phyloP scores from a whole-genome alignment of 768 basidiomycete genomes.

The Pisolithus orientalis region DNA sequence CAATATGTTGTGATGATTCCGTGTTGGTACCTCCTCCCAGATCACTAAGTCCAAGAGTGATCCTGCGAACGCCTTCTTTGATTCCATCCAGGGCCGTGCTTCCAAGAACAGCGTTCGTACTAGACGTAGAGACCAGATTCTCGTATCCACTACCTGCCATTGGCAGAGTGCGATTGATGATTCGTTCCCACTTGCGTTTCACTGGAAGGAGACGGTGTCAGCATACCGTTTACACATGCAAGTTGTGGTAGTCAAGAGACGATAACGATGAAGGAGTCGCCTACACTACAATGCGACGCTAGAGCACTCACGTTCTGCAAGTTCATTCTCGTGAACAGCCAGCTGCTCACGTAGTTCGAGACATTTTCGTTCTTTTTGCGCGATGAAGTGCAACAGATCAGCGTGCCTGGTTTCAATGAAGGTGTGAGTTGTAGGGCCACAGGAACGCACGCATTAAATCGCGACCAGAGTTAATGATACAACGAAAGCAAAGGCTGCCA shows the following conservation, averaged over 20 bases:
- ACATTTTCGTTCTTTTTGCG: slow-evolving; percentile 81
- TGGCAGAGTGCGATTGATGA: slow-evolving; percentile 60
- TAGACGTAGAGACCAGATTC: not conserved
- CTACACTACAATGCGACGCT: too few species aligned
- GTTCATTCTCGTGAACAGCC: slow-evolving; percentile 63
- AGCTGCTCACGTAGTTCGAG: slow-evolving; percentile 77
- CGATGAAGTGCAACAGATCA: slow-evolving; percentile 76
- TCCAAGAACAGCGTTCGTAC: slow-evolving; percentile 7
- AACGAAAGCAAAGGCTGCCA: not conserved
- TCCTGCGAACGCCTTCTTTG: slow-evolving; percentile 57
- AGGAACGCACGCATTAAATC: too few species aligned
- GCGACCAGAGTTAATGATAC: too few species aligned
- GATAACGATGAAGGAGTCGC: not conserved
- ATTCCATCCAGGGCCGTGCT: slow-evolving; percentile 45
- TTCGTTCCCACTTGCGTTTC: slow-evolving; percentile 81
- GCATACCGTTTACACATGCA: too few species aligned
- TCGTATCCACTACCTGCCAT: slow-evolving; percentile 11
- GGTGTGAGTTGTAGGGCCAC: not conserved
- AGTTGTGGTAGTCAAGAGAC: not conserved
- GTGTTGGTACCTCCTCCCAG: slow-evolving; percentile 7
- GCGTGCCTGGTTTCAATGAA: slow-evolving; percentile 49
- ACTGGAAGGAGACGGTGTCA: slow-evolving; percentile 32
- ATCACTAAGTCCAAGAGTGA: slow-evolving; percentile 41
- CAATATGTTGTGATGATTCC: slow-evolving; percentile 9
- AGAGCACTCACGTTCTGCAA: slow-evolving; percentile 47